Conservation (phyloP, 257 asterid genomes). For the Penstemon eatonii region DNA sequence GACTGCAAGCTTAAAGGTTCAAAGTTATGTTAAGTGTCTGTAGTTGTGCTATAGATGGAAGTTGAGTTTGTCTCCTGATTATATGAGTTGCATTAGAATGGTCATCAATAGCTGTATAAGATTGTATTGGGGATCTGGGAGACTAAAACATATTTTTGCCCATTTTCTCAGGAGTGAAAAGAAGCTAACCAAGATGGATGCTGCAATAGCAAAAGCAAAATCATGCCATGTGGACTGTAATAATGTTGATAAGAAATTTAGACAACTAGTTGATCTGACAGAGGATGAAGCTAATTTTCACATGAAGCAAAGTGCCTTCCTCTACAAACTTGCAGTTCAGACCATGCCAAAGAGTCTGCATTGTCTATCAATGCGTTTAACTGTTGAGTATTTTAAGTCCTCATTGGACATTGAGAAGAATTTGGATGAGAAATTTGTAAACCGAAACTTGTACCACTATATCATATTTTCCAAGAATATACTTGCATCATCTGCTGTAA, state of each 20-base stretch:
- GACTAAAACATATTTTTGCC: constrained; percentile 28
- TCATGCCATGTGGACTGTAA: constrained; percentile 80
- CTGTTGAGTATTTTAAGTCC: constrained; percentile 86
- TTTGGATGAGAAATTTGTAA: constrained; percentile 50
- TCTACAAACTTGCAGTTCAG: constrained; percentile 92
- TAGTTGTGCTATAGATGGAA: constrained; percentile 20
- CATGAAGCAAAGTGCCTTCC: constrained; percentile 97
- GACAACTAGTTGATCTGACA: constrained; percentile 88
- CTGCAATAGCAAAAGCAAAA: constrained; percentile 67
- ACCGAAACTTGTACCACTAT: constrained; percentile 78
- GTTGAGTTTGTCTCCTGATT: constrained; percentile 13
- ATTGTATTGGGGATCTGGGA: constrained; percentile 16
- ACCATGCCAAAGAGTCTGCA: constrained; percentile 97
- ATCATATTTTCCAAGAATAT: constrained; percentile 80
- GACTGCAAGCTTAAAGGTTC: constrained; percentile 11
- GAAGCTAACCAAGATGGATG: constrained; percentile 75
- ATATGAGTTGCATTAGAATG: constrained; percentile 11
- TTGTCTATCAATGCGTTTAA: constrained; percentile 87
- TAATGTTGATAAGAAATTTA: constrained; percentile 94
- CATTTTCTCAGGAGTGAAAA: constrained; percentile 54
- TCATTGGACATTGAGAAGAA: constrained; percentile 52
- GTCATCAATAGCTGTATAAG: constrained; percentile 11
- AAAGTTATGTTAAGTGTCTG: constrained; percentile 3
- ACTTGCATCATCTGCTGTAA: constrained; percentile 82
- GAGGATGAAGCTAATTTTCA: constrained; percentile 97